Conservation (phyloP, 1,284 basidiomycete species). For the Sanguinoderma infundibulare region DNA sequence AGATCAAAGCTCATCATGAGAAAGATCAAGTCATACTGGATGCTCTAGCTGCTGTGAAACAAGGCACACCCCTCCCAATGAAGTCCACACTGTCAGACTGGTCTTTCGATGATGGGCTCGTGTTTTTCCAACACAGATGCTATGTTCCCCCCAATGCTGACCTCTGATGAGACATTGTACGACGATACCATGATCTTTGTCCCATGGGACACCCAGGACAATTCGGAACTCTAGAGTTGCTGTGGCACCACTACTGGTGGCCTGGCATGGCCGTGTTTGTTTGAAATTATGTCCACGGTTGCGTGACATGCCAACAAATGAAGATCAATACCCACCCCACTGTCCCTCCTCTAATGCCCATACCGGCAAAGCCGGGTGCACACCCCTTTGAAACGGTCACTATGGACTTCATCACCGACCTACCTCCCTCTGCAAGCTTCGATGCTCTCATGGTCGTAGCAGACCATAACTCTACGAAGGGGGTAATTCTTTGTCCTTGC, state of each 20-base stretch:
- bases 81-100: too few species aligned
- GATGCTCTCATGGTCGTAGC: constrained; percentile 43
- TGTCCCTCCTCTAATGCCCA: constrained; percentile 3
- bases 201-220: neutral
- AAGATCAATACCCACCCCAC: constrained; percentile 33
- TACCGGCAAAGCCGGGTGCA: neutral
- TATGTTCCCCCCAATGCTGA: neutral
- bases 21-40: too few species aligned
- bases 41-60: too few species aligned
- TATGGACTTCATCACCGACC: constrained; percentile 41
- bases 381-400: constrained; percentile 27
- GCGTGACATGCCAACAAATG: constrained; percentile 31
- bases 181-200: neutral
- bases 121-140: neutral
- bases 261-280: constrained; percentile 32
- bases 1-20: too few species aligned
- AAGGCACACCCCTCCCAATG: too few species aligned
- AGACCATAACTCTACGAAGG: constrained; percentile 34
- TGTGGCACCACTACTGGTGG: constrained; percentile 39
- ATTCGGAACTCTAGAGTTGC: neutral
- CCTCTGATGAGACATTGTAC: neutral
- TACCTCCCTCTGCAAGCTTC: constrained; percentile 39
- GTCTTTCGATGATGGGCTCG: too few species aligned
- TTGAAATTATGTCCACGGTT: constrained; percentile 31
- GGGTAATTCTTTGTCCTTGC: constrained; percentile 38